Base-by-base conservation (phyloP, 2,329 filamentous ascomycete genomes). In the Cladosporium sp. region DNA sequence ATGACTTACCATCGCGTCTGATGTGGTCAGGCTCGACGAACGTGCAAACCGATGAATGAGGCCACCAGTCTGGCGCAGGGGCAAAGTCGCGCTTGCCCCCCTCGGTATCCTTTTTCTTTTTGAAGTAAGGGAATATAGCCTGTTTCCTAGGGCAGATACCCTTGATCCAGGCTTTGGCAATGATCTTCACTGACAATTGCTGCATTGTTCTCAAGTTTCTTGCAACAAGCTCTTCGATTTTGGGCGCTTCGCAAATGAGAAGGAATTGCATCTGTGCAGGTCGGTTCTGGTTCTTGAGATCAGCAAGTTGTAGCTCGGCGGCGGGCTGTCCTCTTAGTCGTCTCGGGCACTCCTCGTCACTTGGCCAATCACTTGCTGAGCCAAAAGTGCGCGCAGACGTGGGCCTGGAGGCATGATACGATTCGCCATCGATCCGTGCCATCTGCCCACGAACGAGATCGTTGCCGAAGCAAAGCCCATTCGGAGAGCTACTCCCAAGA, bases 101-200 rank as follows among this genome's bases (percentile, higher is more conserved):
- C 22, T 47, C 54, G n/a, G 42, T 36, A 20, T 56, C 54, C 19
- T 34, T 34, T 14, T 47, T 82, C 64, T 83, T 85, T 34, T 81
- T 80, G 47, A 86, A 81, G 67, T 92, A 92, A 0, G 88, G 88
- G 65, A 88, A 85, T 17, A 83, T 87, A 0, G 86, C 87, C 71
- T 90, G 88, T 72, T 92, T 92, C 73, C 88, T 90, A 0, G 88
- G 88, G 65, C 89, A 87, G 1, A 91, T 84, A 1, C 84, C 80
- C 68, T 90, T 90, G 60, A 92, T 85, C 84, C 88, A 91, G 11
- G 84, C 86, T 70, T 91, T 92, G 36, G 85, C 85, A 55, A 91
- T 85, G 25, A 86, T 75, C 72, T 91, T 91, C 74, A 86, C 88
- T 6, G 85, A 83, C 1, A 84, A 82, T 66, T 92, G 88, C 66